A percentile compares a stretch with the other conserved stretches of the same genome.
These are phyloP conservation scores for Penicillium sp. DNA, from an alignment of 2,329 filamentous ascomycete species.

Conservation along the genomic window DNA sequence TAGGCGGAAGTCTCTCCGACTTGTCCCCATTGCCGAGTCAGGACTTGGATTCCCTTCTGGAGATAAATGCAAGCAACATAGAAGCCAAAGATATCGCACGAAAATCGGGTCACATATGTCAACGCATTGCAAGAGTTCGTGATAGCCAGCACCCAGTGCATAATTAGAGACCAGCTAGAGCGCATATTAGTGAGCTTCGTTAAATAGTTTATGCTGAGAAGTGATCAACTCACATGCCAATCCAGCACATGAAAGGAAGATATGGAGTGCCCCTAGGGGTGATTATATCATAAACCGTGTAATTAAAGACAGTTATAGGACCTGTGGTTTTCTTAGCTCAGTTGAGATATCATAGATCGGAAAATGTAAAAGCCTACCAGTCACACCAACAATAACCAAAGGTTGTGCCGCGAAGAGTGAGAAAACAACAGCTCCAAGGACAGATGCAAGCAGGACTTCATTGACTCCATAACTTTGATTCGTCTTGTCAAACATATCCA, in stretches of 20 bases:
- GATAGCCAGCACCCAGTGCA: slow-evolving; percentile 82
- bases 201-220: not conserved
- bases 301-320: slow-evolving; percentile 94
- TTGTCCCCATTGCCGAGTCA: slow-evolving; percentile 71
- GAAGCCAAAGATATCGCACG: slow-evolving; percentile 92
- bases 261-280: slow-evolving; percentile 76
- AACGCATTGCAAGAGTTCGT: slow-evolving; percentile 87
- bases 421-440: slow-evolving; percentile 82
- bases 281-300: slow-evolving; percentile 91
- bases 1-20: slow-evolving; percentile 68
- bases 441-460: slow-evolving; percentile 84
- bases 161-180: slow-evolving; percentile 74
- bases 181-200: slow-evolving; percentile 16
- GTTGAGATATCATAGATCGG: not conserved
- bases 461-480: slow-evolving; percentile 85
- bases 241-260: slow-evolving; percentile 89
- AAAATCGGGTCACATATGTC: slow-evolving; percentile 88
- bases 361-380: slow-evolving; percentile 54
- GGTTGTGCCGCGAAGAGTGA: slow-evolving; percentile 79
- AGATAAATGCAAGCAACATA: slow-evolving; percentile 92
- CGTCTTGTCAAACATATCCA: slow-evolving; percentile 93
- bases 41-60: slow-evolving; percentile 86
- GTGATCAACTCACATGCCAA: slow-evolving; percentile 66
- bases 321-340: slow-evolving; percentile 45
- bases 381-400: slow-evolving; percentile 88